Conservation (phyloP, 345 rosid species). For the Populus nigra region DNA sequence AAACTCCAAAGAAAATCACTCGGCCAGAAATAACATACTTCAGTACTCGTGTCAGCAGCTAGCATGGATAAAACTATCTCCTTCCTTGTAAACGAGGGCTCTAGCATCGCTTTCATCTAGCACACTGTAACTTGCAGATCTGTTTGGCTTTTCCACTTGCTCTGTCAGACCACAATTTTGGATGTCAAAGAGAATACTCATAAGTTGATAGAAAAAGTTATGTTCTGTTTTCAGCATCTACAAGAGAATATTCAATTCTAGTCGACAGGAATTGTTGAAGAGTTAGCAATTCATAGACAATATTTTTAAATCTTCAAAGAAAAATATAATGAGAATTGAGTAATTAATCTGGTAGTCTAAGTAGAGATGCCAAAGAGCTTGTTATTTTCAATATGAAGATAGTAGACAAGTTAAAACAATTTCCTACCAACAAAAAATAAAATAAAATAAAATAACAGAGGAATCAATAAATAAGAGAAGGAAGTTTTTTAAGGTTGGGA, state of each 20-base stretch:
- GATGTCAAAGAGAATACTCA: not conserved
- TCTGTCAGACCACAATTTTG: slow-evolving; percentile 24
- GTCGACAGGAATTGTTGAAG: not conserved
- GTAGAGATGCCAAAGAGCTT: not conserved
- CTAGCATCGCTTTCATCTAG: too few species aligned
- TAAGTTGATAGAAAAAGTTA: not conserved
- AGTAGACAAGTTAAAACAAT: too few species aligned
- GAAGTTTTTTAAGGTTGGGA: too few species aligned
- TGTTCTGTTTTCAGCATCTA: not conserved
- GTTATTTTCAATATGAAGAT: not conserved
- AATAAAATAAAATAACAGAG: too few species aligned
- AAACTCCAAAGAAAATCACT: not conserved
- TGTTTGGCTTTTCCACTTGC: not conserved
- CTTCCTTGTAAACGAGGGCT: too few species aligned
- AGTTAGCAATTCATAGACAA: not conserved
- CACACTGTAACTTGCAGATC: too few species aligned
- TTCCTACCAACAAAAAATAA: too few species aligned
- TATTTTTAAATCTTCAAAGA: not conserved
- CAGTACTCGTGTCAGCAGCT: too few species aligned
- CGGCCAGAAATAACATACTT: too few species aligned
- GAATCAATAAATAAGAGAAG: too few species aligned
- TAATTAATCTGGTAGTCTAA: not conserved
- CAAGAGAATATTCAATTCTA: not conserved
- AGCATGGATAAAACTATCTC: too few species aligned
- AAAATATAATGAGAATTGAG: not conserved